A percentile compares a stretch with the other conserved stretches of the same genome.
Conservation (phyloP, 1,139 yeast species). For the Ogataea hybrid region DNA sequence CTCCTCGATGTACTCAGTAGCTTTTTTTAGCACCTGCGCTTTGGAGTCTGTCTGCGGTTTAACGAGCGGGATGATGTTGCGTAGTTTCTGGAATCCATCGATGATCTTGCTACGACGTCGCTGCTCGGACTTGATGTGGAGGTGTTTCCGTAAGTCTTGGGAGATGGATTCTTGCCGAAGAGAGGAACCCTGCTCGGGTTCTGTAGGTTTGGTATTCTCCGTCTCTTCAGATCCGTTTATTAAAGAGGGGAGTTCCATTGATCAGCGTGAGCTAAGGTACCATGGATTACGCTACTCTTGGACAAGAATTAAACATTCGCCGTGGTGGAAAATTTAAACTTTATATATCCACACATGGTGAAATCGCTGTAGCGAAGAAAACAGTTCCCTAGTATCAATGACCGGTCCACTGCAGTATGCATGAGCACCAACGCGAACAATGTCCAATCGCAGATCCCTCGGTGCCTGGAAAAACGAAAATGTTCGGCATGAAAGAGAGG, state of each 20-base stretch:
- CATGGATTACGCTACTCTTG: constrained; percentile 1
- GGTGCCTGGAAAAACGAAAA: not conserved
- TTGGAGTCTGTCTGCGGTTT: constrained; percentile 43
- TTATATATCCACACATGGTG: constrained; percentile 3
- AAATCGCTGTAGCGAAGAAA: constrained; percentile 2
- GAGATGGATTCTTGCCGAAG: constrained; percentile 11
- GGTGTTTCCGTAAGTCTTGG: constrained; percentile 28
- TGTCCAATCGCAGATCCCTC: not conserved
- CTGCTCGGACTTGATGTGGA: constrained; percentile 44
- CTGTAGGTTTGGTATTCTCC: not conserved
- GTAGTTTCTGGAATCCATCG: constrained; percentile 41
- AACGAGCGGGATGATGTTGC: constrained; percentile 39
- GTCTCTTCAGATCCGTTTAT: constrained; percentile 8
- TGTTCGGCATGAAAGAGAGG: not conserved
- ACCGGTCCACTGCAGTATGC: constrained; percentile 1
- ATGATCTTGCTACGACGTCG: constrained; percentile 43
- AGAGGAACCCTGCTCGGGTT: not conserved
- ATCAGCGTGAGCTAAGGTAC: not conserved
- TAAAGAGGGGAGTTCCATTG: constrained; percentile 15
- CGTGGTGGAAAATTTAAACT: not conserved
- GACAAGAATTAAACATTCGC: constrained; percentile 1
- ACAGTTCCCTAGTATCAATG: not conserved
- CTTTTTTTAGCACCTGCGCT: constrained; percentile 40
- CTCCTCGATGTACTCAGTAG: constrained; percentile 38
- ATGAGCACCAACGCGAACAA: not conserved